Evolutionary conservation across 1,139 yeast species (phyloP).

Genomic region (Pichia sp.): DNA sequence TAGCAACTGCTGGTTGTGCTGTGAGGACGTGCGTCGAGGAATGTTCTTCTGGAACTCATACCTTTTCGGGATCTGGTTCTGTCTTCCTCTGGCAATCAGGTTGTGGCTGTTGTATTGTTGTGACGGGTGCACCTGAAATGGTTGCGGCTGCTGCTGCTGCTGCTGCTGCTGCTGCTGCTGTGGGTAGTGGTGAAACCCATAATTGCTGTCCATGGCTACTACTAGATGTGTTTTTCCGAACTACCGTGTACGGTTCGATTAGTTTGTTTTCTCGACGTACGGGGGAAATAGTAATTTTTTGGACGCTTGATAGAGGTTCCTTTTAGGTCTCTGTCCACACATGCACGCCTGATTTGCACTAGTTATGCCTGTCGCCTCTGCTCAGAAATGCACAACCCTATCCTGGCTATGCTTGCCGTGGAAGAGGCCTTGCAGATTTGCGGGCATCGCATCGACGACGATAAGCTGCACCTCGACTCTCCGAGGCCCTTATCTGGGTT

Average conservation of each 20-base stretch:
- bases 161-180: conserved; percentile 2
- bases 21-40: conserved; percentile 13
- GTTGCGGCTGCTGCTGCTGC: neutral
- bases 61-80: conserved; percentile 26
- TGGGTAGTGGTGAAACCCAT: neutral
- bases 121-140: conserved; percentile 1
- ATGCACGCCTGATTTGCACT: too few relatives aligned
- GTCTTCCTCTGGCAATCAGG: conserved; percentile 22
- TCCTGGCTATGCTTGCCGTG: too few relatives aligned
- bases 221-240: too few relatives aligned
- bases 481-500: neutral
- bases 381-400: too few relatives aligned
- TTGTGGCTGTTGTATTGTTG: neutral
- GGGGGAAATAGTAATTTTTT: too few relatives aligned
- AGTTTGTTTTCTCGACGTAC: too few relatives aligned
- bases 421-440: neutral
- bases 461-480: neutral
- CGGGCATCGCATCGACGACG: neutral
- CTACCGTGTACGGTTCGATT: too few relatives aligned
- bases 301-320: too few relatives aligned
- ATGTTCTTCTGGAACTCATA: conserved; percentile 27
- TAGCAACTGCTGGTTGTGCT: conserved; percentile 1
- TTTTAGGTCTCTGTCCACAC: too few relatives aligned
- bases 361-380: too few relatives aligned
- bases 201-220: neutral